Percentiles rank a stretch among this genome's conserved stretches.
Conservation (phyloP, 305 asterid species). For the Fraxinus floribunda region DNA sequence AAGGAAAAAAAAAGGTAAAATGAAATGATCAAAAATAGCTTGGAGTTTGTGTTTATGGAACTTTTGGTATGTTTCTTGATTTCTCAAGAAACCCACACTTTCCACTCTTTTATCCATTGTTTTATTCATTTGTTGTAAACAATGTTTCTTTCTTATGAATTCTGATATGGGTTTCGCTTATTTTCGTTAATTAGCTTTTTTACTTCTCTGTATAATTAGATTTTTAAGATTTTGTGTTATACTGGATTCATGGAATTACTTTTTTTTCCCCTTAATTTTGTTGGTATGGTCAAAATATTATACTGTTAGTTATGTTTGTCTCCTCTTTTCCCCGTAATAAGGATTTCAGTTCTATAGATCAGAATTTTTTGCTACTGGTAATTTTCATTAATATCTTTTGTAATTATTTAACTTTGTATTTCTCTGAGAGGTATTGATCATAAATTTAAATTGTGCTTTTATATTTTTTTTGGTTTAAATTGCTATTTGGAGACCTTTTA, state of each 20-base stretch:
- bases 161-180: not conserved
- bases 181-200: not conserved
- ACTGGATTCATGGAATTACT: conserved; percentile 18
- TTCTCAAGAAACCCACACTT: not conserved
- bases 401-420: conserved; percentile 19
- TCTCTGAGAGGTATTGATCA: conserved; percentile 20
- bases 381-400: conserved; percentile 14
- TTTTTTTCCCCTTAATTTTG: conserved; percentile 2
- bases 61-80: conserved; percentile 18
- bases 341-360: conserved; percentile 36
- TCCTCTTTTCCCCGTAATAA: conserved; percentile 27
- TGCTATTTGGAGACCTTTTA: not conserved
- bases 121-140: not conserved
- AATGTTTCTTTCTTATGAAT: not conserved
- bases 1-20: not conserved
- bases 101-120: not conserved
- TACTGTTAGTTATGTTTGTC: conserved; percentile 25
- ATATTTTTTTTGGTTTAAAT: not conserved
- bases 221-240: conserved; percentile 15
- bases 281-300: conserved; percentile 9
- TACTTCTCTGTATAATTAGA: not conserved
- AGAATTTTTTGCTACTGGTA: conserved; percentile 24
- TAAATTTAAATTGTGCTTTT: not conserved
- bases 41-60: not conserved
- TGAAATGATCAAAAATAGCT: conserved; percentile 7